Base-by-base conservation (phyloP, 768 basidiomycete genomes). In the Candolleomyces aberdarensis region DNA sequence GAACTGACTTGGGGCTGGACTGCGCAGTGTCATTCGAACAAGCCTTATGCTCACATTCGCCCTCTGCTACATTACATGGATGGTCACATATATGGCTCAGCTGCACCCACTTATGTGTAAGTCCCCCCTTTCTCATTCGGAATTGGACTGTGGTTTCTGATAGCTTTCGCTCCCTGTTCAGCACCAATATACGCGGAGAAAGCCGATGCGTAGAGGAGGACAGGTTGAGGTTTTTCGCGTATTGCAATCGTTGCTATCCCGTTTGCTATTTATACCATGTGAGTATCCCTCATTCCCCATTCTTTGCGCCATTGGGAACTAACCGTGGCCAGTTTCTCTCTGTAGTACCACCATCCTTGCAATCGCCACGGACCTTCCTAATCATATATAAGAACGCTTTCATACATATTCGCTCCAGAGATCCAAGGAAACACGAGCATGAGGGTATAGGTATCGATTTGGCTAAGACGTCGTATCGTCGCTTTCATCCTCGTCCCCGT, bases 61-160 rank as follows among this genome's bases (percentile, higher is more conserved):
- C 3, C 89, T 84, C 58, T 96, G 92, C 75, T 98, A 95, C 78
- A 84, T 98, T 67, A 88, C 98, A 87, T 98, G 96, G 96, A 89
- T 89, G 77, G 85, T 96, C 69, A 95, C 96, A n/a, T 98, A 96
- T 75, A 81, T 97, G 71, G 94, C 95, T 0, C 96, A 98, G 70
- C 74, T 97, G 55, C 87, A 98, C 70, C 96, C 96, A 41, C 81
- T 98, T 55, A 87, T 96, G 69, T 76, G 96, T 96, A 64, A 63
- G 85, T 76, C n/a, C 32, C 50, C 4, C 56, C 11, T 4, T 5
- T 15, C 31, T 26, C 3, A 11, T 3, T 32, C 39, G 41, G 71
- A 69, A 65, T 11, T 8, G 36, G 36, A 36, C 36, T 36, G 56
- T 70, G 69, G 50, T 54, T 71, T 11, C 69, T 61, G 46, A 63